Base-by-base conservation (phyloP, 129 eudicot genomes). In the Escallonia rubra region DNA sequence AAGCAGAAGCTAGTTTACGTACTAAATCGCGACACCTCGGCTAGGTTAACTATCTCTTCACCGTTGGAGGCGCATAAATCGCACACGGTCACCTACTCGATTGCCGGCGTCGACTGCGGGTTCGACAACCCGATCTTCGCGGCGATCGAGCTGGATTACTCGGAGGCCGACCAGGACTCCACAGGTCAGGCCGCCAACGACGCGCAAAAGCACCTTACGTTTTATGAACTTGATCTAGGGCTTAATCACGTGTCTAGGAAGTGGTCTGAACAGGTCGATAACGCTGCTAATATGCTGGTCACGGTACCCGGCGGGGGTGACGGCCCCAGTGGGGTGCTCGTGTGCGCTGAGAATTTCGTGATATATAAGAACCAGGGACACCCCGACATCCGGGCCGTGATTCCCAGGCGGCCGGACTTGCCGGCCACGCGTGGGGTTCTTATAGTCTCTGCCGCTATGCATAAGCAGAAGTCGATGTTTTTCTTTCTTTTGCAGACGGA, bases 281-380 rank as follows among this genome's bases (percentile, higher is more conserved):
- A 94, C 71, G 99, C 93, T 45, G 99, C 99, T 8, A 94, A 94
- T 70, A 71, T 94, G 96, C 88, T 94, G 67, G 97, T 94, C n/a
- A 89, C 93, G 7, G 99, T 94, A 5, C 99, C 99, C 0, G 99
- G 99, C 45, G 99, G 99, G 40, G 99, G 96, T 52, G 99, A 94
- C 87, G 99, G 99, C 0, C 99, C 99, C 0, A 94, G 99, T 75
- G 99, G 99, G 15, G 99, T 94, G 61, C 87, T 94, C 65, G 99
- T 94, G 23, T 94, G 99, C 77, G 99, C 99, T 0, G 99, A 94
- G 63, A 94, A 94, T 71, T 94, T 89, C 67, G 96, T 94, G 7
- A 94, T 94, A 54, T 94, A 94, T 70, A 89, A 89, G 79, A 94
- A 89, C 79, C 96, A 86, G 66, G 99, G 97, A 57, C 95, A 85